phyloP scores from a whole-genome alignment of 768 basidiomycete species.

The Termitomyces sp. region DNA sequence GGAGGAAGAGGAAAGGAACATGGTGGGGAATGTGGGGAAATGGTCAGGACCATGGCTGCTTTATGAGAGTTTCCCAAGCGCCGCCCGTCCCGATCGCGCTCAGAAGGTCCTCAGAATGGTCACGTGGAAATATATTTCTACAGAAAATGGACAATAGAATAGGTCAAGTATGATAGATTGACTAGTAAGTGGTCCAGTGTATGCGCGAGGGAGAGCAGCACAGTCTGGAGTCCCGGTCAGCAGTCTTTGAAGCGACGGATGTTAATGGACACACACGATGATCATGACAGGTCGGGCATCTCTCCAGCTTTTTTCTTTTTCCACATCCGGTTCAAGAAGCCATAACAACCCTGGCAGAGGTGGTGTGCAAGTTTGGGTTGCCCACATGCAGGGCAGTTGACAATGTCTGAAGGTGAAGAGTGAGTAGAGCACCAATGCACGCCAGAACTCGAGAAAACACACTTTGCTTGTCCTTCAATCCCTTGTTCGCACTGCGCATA shows the following conservation, averaged over 20 bases:
- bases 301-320: constrained; percentile 38
- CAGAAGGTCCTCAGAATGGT: constrained; percentile 7
- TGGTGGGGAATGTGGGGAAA: constrained; percentile 2
- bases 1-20: constrained; percentile 11
- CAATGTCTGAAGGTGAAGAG: constrained; percentile 57
- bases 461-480: constrained; percentile 92
- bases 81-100: constrained; percentile 8
- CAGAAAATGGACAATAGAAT: constrained; percentile 1
- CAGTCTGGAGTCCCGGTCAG: background rate
- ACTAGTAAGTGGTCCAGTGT: background rate
- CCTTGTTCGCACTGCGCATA: constrained; percentile 95
- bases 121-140: constrained; percentile 13
- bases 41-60: background rate
- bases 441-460: constrained; percentile 18
- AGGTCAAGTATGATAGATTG: background rate
- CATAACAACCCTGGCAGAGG: constrained; percentile 79
- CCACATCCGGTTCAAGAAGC: constrained; percentile 60
- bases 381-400: constrained; percentile 88
- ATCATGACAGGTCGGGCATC: constrained; percentile 35
- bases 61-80: constrained; percentile 1
- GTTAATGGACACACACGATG: background rate
- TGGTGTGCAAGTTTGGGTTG: constrained; percentile 85
- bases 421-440: background rate
- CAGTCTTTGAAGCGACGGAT: background rate
- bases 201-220: background rate